phyloP scores from a whole-genome alignment of 139 green algal species.

The Coccomyxa sp. region DNA sequence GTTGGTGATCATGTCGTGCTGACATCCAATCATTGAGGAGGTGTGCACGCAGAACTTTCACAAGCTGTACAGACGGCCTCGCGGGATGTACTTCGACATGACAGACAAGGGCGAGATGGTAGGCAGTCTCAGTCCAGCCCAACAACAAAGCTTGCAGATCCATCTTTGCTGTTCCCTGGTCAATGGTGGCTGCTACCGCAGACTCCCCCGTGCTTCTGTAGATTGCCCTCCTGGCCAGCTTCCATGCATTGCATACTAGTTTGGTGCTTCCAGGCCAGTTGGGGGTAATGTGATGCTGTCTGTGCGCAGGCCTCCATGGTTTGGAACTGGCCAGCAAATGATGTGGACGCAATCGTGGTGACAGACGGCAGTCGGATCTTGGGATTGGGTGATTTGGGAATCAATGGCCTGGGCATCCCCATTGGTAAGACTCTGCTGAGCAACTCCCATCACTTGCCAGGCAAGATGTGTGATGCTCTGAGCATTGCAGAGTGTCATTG shows the following conservation, averaged over 20 bases:
- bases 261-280: not conserved
- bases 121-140: not conserved
- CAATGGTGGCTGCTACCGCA: not conserved
- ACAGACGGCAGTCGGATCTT: conserved; percentile 70
- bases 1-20: not conserved
- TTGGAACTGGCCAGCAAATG: conserved; percentile 45
- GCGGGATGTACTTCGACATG: conserved; percentile 90
- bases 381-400: conserved; percentile 79
- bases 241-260: not conserved
- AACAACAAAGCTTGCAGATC: not conserved
- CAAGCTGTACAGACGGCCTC: conserved; percentile 62
- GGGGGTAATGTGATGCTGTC: not conserved
- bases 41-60: conserved; percentile 36
- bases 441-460: not conserved
- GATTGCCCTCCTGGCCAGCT: not conserved
- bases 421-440: conserved; percentile 31
- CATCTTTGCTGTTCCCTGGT: not conserved
- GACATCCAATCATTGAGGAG: not conserved
- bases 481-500: too few species aligned
- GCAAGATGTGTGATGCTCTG: not conserved
- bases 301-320: conserved; percentile 49
- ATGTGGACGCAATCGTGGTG: conserved; percentile 75
- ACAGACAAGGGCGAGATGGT: conserved; percentile 79
- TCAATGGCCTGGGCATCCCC: conserved; percentile 73
- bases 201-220: not conserved